Percentiles rank a stretch among this genome's conserved stretches.
Conservation (phyloP, 176 grass and related monocot genomes). For the Leersia perrieri region DNA sequence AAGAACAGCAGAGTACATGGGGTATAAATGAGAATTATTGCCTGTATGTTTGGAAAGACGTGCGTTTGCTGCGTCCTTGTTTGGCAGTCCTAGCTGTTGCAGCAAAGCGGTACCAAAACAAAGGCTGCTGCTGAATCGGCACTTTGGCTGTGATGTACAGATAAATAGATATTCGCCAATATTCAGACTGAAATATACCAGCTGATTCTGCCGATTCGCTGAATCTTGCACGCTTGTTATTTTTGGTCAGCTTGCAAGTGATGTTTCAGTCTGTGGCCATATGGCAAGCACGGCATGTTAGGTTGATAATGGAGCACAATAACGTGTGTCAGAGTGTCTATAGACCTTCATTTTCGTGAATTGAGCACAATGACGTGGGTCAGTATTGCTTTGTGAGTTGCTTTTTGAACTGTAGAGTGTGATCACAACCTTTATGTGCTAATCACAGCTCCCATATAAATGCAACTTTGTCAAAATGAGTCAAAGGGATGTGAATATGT, state of each 20-base stretch:
- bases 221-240: neutral
- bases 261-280: neutral
- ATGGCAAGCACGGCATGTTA: neutral
- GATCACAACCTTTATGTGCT: neutral
- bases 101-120: too few species aligned
- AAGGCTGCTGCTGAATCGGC: too few species aligned
- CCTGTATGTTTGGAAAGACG: neutral
- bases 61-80: neutral
- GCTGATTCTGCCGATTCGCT: neutral
- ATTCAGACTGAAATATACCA: neutral
- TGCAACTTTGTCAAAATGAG: neutral
- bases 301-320: neutral
- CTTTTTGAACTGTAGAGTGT: neutral
- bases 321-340: neutral
- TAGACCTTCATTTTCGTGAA: neutral
- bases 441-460: neutral
- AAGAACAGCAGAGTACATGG: constrained; percentile 1
- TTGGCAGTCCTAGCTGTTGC: too few species aligned
- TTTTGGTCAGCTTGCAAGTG: neutral
- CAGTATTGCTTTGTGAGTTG: neutral
- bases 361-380: neutral
- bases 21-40: neutral
- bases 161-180: neutral
- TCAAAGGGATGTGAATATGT: neutral
- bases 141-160: too few species aligned